Percentiles rank a stretch among this genome's conserved stretches.
Evolutionary conservation across 805 yeast species (phyloP).

Genomic region (Nakazawaea pomicola): DNA sequence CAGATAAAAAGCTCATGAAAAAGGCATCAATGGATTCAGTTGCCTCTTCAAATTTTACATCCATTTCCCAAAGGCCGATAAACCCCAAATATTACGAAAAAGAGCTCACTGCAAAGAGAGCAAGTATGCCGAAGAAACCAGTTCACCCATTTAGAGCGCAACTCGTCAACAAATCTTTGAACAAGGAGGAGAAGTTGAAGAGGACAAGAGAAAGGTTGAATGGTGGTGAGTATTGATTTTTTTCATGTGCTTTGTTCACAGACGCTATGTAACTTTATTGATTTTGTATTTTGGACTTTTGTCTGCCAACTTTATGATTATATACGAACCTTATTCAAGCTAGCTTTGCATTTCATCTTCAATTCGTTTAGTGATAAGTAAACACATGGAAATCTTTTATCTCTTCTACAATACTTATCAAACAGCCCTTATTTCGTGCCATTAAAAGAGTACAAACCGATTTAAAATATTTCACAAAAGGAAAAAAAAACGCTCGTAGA

Average conservation of each 20-base stretch:
- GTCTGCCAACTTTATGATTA: background rate
- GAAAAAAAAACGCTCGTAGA: conserved; percentile 2
- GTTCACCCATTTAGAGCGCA: conserved; percentile 10
- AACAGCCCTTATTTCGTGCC: no score
- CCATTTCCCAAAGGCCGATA: conserved; percentile 22
- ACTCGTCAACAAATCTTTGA: background rate
- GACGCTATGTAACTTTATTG: no score
- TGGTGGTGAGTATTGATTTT: background rate
- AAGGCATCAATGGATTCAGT: conserved; percentile 27
- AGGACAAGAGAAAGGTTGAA: conserved; percentile 5
- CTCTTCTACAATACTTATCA: no score
- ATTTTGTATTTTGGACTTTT: background rate
- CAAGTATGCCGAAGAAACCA: background rate
- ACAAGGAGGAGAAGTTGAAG: conserved; percentile 6
- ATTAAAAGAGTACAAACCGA: no score
- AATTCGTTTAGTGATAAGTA: no score
- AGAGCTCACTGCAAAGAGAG: background rate
- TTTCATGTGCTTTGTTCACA: background rate
- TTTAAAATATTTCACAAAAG: no score
- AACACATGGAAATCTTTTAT: no score
- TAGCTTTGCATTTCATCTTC: no score
- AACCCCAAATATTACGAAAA: conserved; percentile 20
- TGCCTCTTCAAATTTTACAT: conserved; percentile 23
- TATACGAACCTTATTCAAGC: no score
- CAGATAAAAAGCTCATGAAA: conserved; percentile 18